Evolutionary conservation across 1,284 basidiomycete genomes (phyloP).

Genomic region (Naganishia liquefaciens): DNA sequence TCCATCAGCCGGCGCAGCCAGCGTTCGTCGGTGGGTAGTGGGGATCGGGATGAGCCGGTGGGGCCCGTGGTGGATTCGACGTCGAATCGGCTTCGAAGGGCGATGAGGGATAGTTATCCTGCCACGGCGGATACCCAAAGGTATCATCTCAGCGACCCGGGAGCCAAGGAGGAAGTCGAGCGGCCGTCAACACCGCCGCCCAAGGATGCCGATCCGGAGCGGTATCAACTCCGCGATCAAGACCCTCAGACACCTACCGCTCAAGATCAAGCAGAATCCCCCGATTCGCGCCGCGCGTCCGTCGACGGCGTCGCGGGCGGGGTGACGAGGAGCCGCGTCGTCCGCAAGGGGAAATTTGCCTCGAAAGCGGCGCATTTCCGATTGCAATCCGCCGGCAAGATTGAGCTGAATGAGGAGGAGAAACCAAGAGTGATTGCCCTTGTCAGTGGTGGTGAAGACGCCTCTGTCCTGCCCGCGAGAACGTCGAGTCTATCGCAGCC

Average conservation of each 20-base stretch:
- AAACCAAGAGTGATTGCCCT: not conserved
- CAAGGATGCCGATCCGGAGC: not conserved
- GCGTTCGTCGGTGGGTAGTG: constrained; percentile 9
- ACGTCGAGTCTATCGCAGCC: not conserved
- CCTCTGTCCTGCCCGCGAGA: not conserved
- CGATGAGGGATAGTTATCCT: constrained; percentile 19
- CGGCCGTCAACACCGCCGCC: not conserved
- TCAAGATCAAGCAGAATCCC: not conserved
- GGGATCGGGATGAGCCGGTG: constrained; percentile 10
- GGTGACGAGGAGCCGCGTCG: constrained; percentile 12
- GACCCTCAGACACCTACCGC: not conserved
- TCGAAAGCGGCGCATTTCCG: constrained; percentile 21
- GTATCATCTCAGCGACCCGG: constrained; percentile 29
- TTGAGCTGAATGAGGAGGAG: constrained; percentile 5
- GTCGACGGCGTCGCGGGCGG: constrained; percentile 3
- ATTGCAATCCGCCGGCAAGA: constrained; percentile 22
- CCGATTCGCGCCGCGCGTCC: constrained; percentile 6
- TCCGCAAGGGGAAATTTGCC: constrained; percentile 19
- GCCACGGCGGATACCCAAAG: constrained; percentile 2
- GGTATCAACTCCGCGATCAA: constrained; percentile 24
- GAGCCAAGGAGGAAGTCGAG: not conserved
- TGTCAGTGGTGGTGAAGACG: not conserved
- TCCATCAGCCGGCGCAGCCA: constrained; percentile 26
- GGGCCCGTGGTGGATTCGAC: constrained; percentile 16
- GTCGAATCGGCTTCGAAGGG: constrained; percentile 8